Percentiles rank a stretch among this genome's conserved stretches.
These are phyloP conservation scores for Bipolaris sorokiniana DNA, from an alignment of 2,329 filamentous ascomycete species.

Conservation along the genomic window DNA sequence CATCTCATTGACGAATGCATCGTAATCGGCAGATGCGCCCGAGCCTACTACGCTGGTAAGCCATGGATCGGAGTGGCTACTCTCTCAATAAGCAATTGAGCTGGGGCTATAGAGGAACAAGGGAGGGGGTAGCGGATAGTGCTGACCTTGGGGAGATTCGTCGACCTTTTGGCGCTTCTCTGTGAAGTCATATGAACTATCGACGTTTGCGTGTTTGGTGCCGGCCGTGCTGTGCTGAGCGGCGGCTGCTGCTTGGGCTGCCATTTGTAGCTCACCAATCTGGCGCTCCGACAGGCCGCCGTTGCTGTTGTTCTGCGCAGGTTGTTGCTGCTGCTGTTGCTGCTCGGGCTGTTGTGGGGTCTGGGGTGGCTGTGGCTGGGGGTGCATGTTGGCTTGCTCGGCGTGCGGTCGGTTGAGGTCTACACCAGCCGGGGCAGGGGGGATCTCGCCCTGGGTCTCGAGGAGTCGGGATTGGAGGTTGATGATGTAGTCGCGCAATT, in stretches of 20 bases:
- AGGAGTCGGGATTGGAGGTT: constrained; percentile 85
- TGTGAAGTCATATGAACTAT: constrained; percentile 42
- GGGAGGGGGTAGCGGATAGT: constrained; percentile 22
- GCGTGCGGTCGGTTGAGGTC: constrained; percentile 66
- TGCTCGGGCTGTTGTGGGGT: constrained; percentile 31
- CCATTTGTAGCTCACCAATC: constrained; percentile 44
- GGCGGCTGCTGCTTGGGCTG: constrained; percentile 45
- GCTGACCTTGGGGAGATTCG: constrained; percentile 45
- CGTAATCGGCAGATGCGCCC: constrained; percentile 22
- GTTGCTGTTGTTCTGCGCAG: constrained; percentile 31
- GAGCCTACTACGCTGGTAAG: constrained; percentile 33
- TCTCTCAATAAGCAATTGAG: constrained; percentile 41
- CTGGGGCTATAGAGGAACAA: constrained; percentile 20
- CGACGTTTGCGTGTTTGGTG: constrained; percentile 44
- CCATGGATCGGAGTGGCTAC: constrained; percentile 36
- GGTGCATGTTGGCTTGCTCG: constrained; percentile 36
- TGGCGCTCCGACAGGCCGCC: constrained; percentile 47
- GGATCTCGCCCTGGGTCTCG: constrained; percentile 82
- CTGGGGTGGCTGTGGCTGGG: constrained; percentile 21
- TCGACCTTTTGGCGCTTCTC: constrained; percentile 47
- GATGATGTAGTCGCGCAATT: constrained; percentile 89
- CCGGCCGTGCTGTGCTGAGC: constrained; percentile 42
- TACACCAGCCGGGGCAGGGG: constrained; percentile 80
- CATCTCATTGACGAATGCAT: constrained; percentile 28
- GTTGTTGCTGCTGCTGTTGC: constrained; percentile 29